Conservation (phyloP, 768 basidiomycete species). For the Rubroboletus pulcherrimus region DNA sequence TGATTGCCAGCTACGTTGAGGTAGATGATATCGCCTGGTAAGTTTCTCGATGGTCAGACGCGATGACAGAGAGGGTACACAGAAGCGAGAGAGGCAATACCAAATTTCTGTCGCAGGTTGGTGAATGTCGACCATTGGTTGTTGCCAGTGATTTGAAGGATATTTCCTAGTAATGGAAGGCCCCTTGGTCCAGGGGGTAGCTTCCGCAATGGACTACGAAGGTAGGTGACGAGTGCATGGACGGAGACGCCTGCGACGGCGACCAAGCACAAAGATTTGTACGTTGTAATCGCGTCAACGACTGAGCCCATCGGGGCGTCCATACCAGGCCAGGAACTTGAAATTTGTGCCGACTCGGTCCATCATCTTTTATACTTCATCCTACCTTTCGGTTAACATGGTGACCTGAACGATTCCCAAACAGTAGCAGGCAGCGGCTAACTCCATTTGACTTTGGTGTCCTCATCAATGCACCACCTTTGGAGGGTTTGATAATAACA, state of each 20-base stretch:
- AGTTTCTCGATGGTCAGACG: not conserved
- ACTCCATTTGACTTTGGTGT: not conserved
- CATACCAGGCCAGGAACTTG: not conserved
- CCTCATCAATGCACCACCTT: not conserved
- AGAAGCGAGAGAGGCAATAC: not conserved
- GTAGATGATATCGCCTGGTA: constrained; percentile 1
- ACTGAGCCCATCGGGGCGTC: not conserved
- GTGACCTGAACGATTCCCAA: no score
- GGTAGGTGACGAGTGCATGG: not conserved
- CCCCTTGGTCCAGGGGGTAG: constrained; percentile 4
- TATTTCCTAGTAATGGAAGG: constrained; percentile 3
- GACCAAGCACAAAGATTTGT: not conserved
- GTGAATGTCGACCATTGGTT: constrained; percentile 4
- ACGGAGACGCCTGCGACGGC: not conserved
- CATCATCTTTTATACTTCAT: not conserved
- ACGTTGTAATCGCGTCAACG: not conserved
- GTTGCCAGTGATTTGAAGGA: not conserved
- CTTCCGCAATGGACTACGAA: constrained; percentile 3
- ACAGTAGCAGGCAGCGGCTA: no score
- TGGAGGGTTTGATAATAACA: no score
- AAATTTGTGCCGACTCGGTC: not conserved
- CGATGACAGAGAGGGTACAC: no score
- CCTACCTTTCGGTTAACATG: no score
- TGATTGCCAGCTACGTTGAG: constrained; percentile 15
- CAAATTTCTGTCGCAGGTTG: not conserved